Conservation (phyloP, 139 green algal genomes). For the Picochlorum sp. region DNA sequence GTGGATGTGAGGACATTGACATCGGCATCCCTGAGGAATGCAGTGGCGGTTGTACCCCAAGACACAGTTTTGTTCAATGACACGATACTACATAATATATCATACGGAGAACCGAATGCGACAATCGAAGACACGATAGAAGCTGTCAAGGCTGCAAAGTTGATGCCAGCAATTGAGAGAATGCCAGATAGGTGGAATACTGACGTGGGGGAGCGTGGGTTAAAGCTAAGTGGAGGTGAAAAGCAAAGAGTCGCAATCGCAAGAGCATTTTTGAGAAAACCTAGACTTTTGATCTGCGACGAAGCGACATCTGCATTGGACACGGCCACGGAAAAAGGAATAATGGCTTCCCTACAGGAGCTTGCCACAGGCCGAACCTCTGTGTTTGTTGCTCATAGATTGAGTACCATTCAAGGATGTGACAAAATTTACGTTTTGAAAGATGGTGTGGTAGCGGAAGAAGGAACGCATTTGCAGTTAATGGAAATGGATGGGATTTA, state of each 20-base stretch:
- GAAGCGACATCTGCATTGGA: constrained; percentile 81
- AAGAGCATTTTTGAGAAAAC: constrained; percentile 56
- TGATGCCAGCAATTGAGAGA: constrained; percentile 35
- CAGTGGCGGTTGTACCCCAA: constrained; percentile 84
- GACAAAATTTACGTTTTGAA: constrained; percentile 62
- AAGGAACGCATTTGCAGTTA: constrained; percentile 51
- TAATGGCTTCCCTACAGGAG: constrained; percentile 52
- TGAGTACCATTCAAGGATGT: constrained; percentile 66
- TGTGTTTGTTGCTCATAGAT: constrained; percentile 90
- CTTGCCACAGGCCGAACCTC: constrained; percentile 56
- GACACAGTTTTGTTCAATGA: constrained; percentile 35
- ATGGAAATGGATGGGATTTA: constrained; percentile 28
- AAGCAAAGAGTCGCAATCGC: constrained; percentile 95
- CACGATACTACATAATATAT: constrained; percentile 42
- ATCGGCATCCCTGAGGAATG: constrained; percentile 35
- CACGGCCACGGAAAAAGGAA: constrained; percentile 66
- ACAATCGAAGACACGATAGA: constrained; percentile 50
- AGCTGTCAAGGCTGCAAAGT: constrained; percentile 36
- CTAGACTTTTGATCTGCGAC: constrained; percentile 77
- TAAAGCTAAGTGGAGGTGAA: constrained; percentile 87
- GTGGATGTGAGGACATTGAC: constrained; percentile 53
- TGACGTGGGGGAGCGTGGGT: constrained; percentile 67
- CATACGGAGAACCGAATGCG: constrained; percentile 49
- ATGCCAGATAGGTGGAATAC: constrained; percentile 65
- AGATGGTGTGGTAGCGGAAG: constrained; percentile 46